Evolutionary conservation across 345 rosid genomes (phyloP).

Genomic region (Citrus medica): DNA sequence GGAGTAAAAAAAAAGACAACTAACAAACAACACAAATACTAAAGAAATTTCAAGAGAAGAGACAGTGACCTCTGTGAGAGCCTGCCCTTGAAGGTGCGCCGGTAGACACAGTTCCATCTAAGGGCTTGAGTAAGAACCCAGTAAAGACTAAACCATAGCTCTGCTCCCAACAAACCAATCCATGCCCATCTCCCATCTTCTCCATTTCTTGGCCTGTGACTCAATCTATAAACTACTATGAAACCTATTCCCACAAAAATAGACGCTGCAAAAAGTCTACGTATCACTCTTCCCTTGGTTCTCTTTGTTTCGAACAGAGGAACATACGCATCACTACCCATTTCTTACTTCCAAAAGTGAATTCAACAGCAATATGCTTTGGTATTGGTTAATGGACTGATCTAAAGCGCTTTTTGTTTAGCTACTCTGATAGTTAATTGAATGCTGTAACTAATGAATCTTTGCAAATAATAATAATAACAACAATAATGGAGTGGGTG

Average conservation of each 20-base stretch:
- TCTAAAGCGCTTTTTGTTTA: neutral
- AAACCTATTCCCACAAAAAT: slow-evolving; percentile 27
- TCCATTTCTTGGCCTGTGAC: slow-evolving; percentile 21
- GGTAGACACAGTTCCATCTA: slow-evolving; percentile 38
- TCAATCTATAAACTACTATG: slow-evolving; percentile 30
- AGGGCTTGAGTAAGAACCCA: slow-evolving; percentile 45
- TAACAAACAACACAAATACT: no score
- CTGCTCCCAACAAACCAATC: slow-evolving; percentile 46
- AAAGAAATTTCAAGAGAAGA: neutral
- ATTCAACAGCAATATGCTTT: neutral
- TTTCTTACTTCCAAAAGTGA: neutral
- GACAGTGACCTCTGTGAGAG: slow-evolving; percentile 40
- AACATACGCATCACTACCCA: slow-evolving; percentile 8
- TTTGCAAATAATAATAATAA: no score
- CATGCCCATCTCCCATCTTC: slow-evolving; percentile 39
- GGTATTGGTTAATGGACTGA: neutral
- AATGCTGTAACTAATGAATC: no score
- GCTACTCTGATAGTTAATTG: no score
- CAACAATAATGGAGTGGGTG: neutral
- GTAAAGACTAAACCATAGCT: slow-evolving; percentile 44
- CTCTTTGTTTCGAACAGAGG: slow-evolving; percentile 38
- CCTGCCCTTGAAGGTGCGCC: slow-evolving; percentile 42
- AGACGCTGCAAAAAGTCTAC: slow-evolving; percentile 29
- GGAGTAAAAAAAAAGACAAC: neutral
- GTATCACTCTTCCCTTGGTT: slow-evolving; percentile 19